Conservation (phyloP, 306 rosid genomes). For the Glycine tomentella region DNA sequence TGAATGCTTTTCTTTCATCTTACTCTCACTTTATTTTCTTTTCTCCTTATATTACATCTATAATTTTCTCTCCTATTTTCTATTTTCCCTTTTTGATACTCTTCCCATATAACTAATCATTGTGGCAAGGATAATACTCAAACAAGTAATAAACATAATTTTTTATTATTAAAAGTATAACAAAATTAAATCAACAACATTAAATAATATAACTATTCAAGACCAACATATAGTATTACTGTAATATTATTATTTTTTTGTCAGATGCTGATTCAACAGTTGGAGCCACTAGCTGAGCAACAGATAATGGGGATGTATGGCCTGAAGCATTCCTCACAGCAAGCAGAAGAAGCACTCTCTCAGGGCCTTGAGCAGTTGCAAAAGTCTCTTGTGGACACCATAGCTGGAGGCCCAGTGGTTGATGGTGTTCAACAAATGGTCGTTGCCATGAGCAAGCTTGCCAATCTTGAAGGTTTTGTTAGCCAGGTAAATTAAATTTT, state of each 20-base stretch:
- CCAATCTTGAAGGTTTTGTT: slow-evolving; percentile 87
- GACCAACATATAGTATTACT: background rate
- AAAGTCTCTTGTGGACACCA: slow-evolving; percentile 77
- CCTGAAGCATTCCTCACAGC: slow-evolving; percentile 73
- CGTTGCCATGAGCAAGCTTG: slow-evolving; percentile 71
- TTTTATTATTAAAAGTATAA: too few relatives aligned
- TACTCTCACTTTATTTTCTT: too few relatives aligned
- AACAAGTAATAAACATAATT: too few relatives aligned
- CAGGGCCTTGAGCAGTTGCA: slow-evolving; percentile 94
- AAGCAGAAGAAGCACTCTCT: slow-evolving; percentile 88
- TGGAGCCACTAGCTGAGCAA: slow-evolving; percentile 87
- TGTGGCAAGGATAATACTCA: too few relatives aligned
- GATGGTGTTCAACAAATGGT: slow-evolving; percentile 92
- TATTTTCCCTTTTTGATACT: too few relatives aligned
- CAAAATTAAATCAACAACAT: too few relatives aligned
- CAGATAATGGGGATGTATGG: slow-evolving; percentile 80
- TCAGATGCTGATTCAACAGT: slow-evolving; percentile 78
- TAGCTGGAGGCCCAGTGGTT: slow-evolving; percentile 62
- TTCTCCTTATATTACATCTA: too few relatives aligned
- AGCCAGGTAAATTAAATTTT: slow-evolving; percentile 63
- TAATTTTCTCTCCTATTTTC: too few relatives aligned
- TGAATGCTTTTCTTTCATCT: too few relatives aligned
- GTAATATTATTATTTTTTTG: background rate
- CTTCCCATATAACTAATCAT: too few relatives aligned
- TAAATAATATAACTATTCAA: background rate